These are phyloP conservation scores for Corinectria fuckeliana DNA, from an alignment of 2,329 filamentous ascomycete species.

Conservation along the genomic window DNA sequence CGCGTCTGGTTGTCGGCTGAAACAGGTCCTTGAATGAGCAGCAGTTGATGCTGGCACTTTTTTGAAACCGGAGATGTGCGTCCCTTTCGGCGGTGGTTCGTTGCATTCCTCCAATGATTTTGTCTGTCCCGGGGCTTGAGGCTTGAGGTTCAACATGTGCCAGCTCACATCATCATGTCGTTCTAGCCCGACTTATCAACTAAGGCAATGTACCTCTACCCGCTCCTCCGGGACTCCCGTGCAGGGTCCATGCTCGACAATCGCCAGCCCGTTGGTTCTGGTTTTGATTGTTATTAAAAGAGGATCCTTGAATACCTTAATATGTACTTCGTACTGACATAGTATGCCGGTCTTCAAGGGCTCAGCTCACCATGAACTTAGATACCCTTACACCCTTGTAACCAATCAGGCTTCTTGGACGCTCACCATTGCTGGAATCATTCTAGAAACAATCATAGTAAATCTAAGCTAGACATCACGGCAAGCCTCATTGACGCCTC, in stretches of 20 bases:
- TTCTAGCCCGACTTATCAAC: too few species aligned
- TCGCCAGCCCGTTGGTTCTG: neutral
- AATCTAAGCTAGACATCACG: too few species aligned
- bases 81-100: neutral
- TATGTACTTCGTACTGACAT: too few species aligned
- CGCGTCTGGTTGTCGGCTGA: slow-evolving; percentile 17
- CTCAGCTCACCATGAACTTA: neutral
- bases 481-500: slow-evolving; percentile 18
- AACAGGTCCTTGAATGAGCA: neutral
- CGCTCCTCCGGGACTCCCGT: slow-evolving; percentile 3
- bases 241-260: slow-evolving; percentile 13
- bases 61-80: neutral
- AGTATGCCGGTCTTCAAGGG: too few species aligned
- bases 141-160: too few species aligned
- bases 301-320: neutral
- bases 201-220: too few species aligned
- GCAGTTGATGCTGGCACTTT: neutral
- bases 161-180: too few species aligned
- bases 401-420: slow-evolving; percentile 7
- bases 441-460: slow-evolving; percentile 33
- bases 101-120: neutral
- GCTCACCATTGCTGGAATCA: slow-evolving; percentile 7
- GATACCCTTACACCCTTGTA: neutral
- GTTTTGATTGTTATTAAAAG: neutral
- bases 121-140: neutral